Base-by-base conservation (phyloP, 73 alveolate genomes). In the Symbiodinium natans region DNA sequence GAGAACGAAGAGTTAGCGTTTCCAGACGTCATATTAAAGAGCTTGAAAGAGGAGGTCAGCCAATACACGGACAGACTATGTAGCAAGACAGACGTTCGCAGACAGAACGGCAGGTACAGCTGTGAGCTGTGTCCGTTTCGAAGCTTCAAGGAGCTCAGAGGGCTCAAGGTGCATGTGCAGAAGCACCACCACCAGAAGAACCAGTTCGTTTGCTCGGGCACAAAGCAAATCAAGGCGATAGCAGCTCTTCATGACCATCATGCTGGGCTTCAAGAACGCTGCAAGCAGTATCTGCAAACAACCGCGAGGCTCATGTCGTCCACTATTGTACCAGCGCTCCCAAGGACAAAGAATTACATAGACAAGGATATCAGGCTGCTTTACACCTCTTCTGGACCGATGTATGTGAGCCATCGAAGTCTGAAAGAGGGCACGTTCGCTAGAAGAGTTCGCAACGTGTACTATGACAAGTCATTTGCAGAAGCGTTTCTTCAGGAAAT, bases 51-150 rank as follows among this genome's bases (percentile, higher is more conserved):
- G 5, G 56, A 43, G 11, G 56, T 43, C 11, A 11, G 11, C n/a
- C n/a, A n/a, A n/a, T n/a, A 43, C 56, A 11, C 56, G 19, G 5
- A 43, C 56, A 43, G 5, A 11, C 56, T 43, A 43, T 11, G 11
- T 11, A 8, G 56, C 19, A 5, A 11, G 56, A 43, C 11, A 11
- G 56, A 43, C 19, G 56, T 43, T 11, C 56, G n/a, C 56, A 43
- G 5, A 43, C 5, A 11, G 11, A 43, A 11, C 5, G 56, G 56
- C 56, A 43, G 11, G 11, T 11, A 8, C 5, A 11, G 11, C 5
- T 86, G 93, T 36, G 23, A 82, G 0, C 56, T 86, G 36, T 86
- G 93, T n/a, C 93, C 93, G 1, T 86, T 86, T 56, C 29, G 93
- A 27, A 13, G 39, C 11, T 86, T 86, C 38, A 38, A 52, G 40